Evolutionary conservation across 2,329 filamentous ascomycete species (phyloP).

Genomic region (Juglanconis juglandina): DNA sequence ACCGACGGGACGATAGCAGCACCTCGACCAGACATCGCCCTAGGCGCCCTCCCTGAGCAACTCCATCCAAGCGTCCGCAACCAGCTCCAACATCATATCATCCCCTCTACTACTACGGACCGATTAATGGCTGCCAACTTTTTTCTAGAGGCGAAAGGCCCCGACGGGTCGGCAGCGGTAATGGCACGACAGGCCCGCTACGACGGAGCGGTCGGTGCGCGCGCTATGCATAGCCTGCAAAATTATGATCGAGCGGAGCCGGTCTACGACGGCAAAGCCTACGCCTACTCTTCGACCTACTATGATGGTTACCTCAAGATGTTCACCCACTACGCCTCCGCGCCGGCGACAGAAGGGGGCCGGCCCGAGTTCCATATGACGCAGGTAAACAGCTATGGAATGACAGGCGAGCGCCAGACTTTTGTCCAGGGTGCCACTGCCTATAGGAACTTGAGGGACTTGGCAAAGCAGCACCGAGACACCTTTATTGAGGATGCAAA

Average conservation of each 20-base stretch:
- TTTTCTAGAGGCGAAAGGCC: slow-evolving; percentile 38
- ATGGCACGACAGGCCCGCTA: slow-evolving; percentile 33
- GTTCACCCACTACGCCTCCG: slow-evolving; percentile 35
- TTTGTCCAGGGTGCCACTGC: slow-evolving; percentile 34
- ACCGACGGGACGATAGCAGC: not conserved
- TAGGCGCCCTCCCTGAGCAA: not conserved
- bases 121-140: slow-evolving; percentile 37
- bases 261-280: slow-evolving; percentile 36
- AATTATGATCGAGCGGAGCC: slow-evolving; percentile 21
- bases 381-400: slow-evolving; percentile 24
- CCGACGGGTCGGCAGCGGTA: slow-evolving; percentile 27
- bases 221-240: slow-evolving; percentile 30
- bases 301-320: slow-evolving; percentile 33
- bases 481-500: slow-evolving; percentile 32
- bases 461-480: slow-evolving; percentile 35
- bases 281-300: slow-evolving; percentile 38
- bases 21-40: not conserved
- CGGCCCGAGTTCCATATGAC: slow-evolving; percentile 41
- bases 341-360: slow-evolving; percentile 21
- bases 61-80: slow-evolving; percentile 18
- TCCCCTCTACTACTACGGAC: slow-evolving; percentile 30
- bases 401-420: slow-evolving; percentile 27
- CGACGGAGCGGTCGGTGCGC: slow-evolving; percentile 34
- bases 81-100: slow-evolving; percentile 25
- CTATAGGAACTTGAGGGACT: slow-evolving; percentile 36